phyloP scores from a whole-genome alignment of 2,329 filamentous ascomycete species.

The Aspergillus sp. region DNA sequence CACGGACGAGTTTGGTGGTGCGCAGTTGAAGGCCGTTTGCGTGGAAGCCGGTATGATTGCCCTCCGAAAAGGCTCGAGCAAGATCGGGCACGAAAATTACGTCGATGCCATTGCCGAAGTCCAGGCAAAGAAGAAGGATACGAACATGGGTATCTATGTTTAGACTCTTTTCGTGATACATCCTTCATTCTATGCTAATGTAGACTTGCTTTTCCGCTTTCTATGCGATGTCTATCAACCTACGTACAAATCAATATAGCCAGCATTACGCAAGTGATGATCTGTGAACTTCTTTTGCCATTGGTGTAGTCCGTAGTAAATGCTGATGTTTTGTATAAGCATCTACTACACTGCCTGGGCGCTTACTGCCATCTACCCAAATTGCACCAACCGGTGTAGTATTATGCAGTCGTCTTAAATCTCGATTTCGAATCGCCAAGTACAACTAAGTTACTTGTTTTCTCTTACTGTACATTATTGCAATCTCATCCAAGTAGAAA shows the following conservation, averaged over 20 bases:
- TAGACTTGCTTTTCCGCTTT: neutral
- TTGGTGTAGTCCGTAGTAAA: neutral
- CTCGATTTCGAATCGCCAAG: neutral
- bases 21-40: constrained; percentile 96
- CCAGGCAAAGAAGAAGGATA: constrained; percentile 84
- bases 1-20: constrained; percentile 97
- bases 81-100: constrained; percentile 97
- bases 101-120: constrained; percentile 98
- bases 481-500: neutral
- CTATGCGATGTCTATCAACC: constrained; percentile 11
- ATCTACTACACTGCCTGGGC: too few species aligned
- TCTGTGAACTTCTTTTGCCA: neutral
- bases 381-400: neutral
- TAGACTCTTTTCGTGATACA: constrained; percentile 19
- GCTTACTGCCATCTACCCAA: neutral
- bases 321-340: neutral
- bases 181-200: neutral
- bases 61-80: constrained; percentile 86
- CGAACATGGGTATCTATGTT: constrained; percentile 48
- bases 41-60: constrained; percentile 99
- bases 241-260: constrained; percentile 3
- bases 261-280: neutral
- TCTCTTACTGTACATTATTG: neutral
- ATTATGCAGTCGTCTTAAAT: neutral
- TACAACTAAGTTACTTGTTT: neutral